Evolutionary conservation across 345 rosid species (phyloP).

Genomic region (Citrus mangshanensis): DNA sequence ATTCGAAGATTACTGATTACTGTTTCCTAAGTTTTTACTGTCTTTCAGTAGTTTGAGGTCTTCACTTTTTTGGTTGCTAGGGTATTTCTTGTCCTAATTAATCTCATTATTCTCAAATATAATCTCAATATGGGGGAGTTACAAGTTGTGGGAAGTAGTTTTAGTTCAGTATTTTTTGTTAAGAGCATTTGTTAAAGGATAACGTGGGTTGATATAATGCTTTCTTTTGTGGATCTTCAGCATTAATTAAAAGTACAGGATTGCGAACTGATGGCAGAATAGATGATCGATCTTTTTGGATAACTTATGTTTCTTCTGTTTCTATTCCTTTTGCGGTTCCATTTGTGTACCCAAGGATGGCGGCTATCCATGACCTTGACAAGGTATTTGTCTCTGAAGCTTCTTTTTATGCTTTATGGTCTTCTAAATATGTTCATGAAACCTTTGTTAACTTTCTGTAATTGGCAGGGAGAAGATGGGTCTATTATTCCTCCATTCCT

Average conservation of each 20-base stretch:
- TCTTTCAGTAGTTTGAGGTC: background rate
- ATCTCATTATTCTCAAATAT: background rate
- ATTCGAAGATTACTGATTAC: background rate
- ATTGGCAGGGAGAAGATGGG: conserved; percentile 57
- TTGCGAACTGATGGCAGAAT: conserved; percentile 78
- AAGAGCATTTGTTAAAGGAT: background rate
- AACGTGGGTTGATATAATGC: background rate
- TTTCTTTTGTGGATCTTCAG: conserved; percentile 36
- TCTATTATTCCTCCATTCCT: conserved; percentile 56
- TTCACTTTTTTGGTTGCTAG: background rate
- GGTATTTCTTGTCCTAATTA: background rate
- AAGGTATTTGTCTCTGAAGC: conserved; percentile 35
- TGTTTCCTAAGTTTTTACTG: background rate
- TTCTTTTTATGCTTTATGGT: background rate
- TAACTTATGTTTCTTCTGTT: conserved; percentile 61
- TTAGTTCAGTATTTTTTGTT: background rate
- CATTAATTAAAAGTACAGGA: conserved; percentile 77
- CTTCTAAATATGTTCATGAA: conserved; percentile 12
- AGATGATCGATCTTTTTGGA: conserved; percentile 92
- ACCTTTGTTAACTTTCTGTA: conserved; percentile 9
- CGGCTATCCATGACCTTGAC: conserved; percentile 76
- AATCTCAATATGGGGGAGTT: background rate
- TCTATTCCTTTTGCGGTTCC: conserved; percentile 77
- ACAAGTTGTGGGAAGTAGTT: background rate
- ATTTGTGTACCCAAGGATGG: conserved; percentile 84